Base-by-base conservation (phyloP, 192 early-diverging fungal genomes). In the Coemansia sp. region DNA sequence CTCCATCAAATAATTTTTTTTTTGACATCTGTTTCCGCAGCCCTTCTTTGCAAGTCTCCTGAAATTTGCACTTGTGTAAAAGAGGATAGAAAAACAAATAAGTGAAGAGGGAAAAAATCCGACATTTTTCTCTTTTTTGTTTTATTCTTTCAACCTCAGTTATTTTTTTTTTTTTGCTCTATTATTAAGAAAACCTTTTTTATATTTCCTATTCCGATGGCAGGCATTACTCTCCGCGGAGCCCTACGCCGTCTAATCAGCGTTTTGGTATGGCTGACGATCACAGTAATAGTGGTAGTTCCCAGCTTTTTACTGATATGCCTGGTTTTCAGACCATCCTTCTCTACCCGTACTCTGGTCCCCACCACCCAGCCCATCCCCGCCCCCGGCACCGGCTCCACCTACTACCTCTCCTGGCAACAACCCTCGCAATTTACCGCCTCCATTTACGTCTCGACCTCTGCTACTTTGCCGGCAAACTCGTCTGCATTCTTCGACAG, bases 341-440 rank as follows among this genome's bases (percentile, higher is more conserved):
- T 57, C n/a, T 17, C 30, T 0, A 57, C 22, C 1, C 14, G 30
- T 3, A 57, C 56, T 2, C 56, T 57, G 14, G n/a, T 57, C 30
- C 28, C 28, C 4, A 12, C 22, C 28, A 30, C 8, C 56, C 56
- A 57, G 31, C 56, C 32, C 28, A 57, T 57, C 17, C 56, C 56
- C 4, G 5, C 22, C 2, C 56, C 56, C 4, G 56, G 56, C 16
- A 32, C 28, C 16, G 56, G 56, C 31, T 17, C 22, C 4, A 57
- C 31, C n/a, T 57, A 31, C 56, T 57, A 57, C 16, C 56, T 57
- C 16, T 57, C 56, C 8, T 57, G 56, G 56, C 56, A 57, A 18
- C 30, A 57, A 30, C 56, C 56, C 14, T 57, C 32, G 14, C 29
- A 57, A 4, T 57, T 32, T 2, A 17, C 6, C 2, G 56, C 56